Percentiles rank a stretch among this genome's conserved stretches.
Evolutionary conservation across 2,329 filamentous ascomycete species (phyloP).

Genomic region (Ilyonectria robusta): DNA sequence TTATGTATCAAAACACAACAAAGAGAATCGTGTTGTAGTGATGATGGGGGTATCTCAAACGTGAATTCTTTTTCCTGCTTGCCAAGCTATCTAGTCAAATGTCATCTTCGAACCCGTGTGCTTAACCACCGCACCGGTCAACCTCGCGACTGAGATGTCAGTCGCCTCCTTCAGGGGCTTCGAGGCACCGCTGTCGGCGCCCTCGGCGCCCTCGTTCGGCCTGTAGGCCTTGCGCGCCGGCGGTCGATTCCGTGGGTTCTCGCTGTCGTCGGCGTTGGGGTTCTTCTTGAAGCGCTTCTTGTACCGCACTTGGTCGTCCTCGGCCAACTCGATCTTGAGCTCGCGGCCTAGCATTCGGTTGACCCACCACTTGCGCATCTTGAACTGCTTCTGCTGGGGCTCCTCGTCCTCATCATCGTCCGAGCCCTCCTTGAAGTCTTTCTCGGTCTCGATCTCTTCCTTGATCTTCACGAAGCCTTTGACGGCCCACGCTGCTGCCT

Average conservation of each 20-base stretch:
- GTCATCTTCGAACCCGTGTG: slow-evolving; percentile 84
- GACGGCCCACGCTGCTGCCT: slow-evolving; percentile 78
- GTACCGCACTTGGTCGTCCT: slow-evolving; percentile 90
- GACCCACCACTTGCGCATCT: slow-evolving; percentile 83
- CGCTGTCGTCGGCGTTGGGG: slow-evolving; percentile 43
- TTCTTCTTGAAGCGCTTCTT: slow-evolving; percentile 82
- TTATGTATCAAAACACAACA: not conserved
- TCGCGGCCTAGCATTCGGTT: slow-evolving; percentile 85
- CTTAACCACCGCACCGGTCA: slow-evolving; percentile 85
- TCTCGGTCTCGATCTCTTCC: slow-evolving; percentile 74
- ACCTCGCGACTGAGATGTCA: slow-evolving; percentile 69
- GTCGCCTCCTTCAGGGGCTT: slow-evolving; percentile 60
- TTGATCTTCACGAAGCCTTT: slow-evolving; percentile 84
- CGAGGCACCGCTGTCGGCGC: slow-evolving; percentile 19
- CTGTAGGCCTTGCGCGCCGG: slow-evolving; percentile 52
- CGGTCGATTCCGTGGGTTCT: slow-evolving; percentile 49
- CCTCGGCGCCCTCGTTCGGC: slow-evolving; percentile 49
- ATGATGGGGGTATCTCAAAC: slow-evolving; percentile 42
- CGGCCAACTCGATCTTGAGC: slow-evolving; percentile 92
- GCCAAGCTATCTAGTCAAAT: slow-evolving; percentile 72
- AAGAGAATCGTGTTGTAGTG: not conserved
- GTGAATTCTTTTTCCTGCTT: slow-evolving; percentile 33
- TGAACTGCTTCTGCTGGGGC: slow-evolving; percentile 65
- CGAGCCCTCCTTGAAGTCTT: slow-evolving; percentile 69
- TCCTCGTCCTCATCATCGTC: slow-evolving; percentile 59